Evolutionary conservation across 495 filamentous ascomycete genomes (phyloP).

Genomic region (Aspergillus bertholletiae): DNA sequence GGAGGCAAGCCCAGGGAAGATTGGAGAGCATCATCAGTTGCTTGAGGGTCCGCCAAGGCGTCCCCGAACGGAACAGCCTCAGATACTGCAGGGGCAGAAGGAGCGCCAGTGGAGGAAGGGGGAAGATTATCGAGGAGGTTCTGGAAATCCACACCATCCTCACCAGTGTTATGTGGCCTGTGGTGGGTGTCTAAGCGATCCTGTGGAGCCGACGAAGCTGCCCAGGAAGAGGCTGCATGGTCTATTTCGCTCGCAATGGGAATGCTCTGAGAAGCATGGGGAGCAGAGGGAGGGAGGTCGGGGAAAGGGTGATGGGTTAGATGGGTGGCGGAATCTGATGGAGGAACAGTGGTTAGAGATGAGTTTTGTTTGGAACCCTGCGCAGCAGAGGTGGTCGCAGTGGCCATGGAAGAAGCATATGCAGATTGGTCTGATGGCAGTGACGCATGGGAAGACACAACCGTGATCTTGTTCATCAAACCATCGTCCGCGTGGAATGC

Average conservation of each 20-base stretch:
- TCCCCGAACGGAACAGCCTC: constrained; percentile 28
- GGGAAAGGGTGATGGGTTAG: constrained; percentile 32
- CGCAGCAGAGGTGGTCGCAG: constrained; percentile 9
- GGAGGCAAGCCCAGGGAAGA: constrained; percentile 40
- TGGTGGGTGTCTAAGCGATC: constrained; percentile 28
- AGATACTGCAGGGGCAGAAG: constrained; percentile 27
- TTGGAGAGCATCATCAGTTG: constrained; percentile 34
- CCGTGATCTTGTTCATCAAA: constrained; percentile 9
- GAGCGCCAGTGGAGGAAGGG: constrained; percentile 32
- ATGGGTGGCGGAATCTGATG: constrained; percentile 31
- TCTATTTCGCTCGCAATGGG: constrained; percentile 34
- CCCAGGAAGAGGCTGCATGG: constrained; percentile 18
- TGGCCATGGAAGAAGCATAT: constrained; percentile 9
- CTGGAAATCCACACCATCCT: constrained; percentile 49
- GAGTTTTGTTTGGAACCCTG: constrained; percentile 15
- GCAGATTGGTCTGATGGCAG: constrained; percentile 5
- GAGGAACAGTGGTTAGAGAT: constrained; percentile 27
- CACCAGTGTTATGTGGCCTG: constrained; percentile 16
- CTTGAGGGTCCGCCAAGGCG: constrained; percentile 31
- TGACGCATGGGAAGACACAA: constrained; percentile 16
- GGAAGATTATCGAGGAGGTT: constrained; percentile 51
- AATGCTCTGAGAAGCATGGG: constrained; percentile 41
- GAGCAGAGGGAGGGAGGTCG: constrained; percentile 35
- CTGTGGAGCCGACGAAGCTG: constrained; percentile 16
- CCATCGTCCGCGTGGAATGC: constrained; percentile 14